Percentiles rank a stretch among this genome's conserved stretches.
These are phyloP conservation scores for Senecio squalidus DNA, from an alignment of 140 eudicot species.

Conservation along the genomic window DNA sequence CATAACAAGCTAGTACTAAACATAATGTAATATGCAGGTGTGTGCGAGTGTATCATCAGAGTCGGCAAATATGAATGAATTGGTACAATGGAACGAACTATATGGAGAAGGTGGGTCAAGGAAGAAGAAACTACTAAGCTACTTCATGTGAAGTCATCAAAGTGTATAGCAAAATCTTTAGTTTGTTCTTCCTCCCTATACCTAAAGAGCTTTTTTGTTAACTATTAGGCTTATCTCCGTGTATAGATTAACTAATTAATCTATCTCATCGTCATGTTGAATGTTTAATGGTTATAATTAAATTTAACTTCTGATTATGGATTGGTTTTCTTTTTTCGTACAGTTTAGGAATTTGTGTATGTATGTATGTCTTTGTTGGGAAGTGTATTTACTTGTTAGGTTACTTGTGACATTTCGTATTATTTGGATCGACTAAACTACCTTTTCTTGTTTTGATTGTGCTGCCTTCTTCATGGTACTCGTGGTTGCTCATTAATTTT, in stretches of 20 bases:
- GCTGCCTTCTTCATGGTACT: too few species aligned
- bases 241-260: background rate
- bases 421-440: too few species aligned
- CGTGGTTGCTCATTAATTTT: too few species aligned
- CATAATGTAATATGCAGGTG: conserved; percentile 36
- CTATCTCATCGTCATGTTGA: background rate
- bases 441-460: too few species aligned
- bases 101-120: conserved; percentile 93
- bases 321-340: background rate
- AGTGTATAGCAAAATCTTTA: background rate
- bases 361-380: too few species aligned
- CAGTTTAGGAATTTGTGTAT: background rate
- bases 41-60: conserved; percentile 92
- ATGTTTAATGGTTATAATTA: too few species aligned
- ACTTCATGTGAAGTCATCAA: conserved; percentile 48
- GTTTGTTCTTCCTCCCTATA: background rate
- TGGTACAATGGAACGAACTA: conserved; percentile 76
- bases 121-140: conserved; percentile 65
- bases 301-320: background rate
- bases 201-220: background rate
- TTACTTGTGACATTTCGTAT: too few species aligned
- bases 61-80: conserved; percentile 76
- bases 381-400: too few species aligned
- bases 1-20: background rate
- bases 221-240: background rate